Conservation (phyloP, 352 stramenopile species). For the Globisporangium perplexum region DNA sequence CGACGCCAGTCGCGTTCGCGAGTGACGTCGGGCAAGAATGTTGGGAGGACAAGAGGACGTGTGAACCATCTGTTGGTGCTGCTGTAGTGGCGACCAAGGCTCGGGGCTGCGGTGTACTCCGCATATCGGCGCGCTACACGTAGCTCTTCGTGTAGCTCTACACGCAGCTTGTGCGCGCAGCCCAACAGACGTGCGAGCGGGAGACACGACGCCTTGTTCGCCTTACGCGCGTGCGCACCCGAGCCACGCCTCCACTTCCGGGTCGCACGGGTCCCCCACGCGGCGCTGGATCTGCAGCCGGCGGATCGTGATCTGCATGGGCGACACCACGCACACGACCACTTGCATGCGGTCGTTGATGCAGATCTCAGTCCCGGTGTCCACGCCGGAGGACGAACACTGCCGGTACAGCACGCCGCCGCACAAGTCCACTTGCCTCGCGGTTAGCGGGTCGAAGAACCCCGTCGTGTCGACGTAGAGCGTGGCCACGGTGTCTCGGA, state of each 20-base stretch:
- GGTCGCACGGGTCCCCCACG: conserved; percentile 1
- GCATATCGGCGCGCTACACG: too few relatives aligned
- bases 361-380: conserved; percentile 1
- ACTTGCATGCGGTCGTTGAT: conserved; percentile 3
- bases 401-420: conserved; percentile 2
- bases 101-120: too few relatives aligned
- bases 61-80: too few relatives aligned
- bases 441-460: neutral
- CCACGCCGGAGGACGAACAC: neutral
- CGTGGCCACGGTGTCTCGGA: neutral
- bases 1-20: neutral
- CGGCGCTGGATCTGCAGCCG: conserved; percentile 5
- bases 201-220: too few relatives aligned
- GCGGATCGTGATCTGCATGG: neutral
- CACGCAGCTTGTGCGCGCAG: too few relatives aligned
- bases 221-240: neutral
- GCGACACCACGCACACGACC: neutral
- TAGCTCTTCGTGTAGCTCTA: too few relatives aligned
- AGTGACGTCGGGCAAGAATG: neutral
- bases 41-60: neutral
- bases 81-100: too few relatives aligned
- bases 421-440: neutral
- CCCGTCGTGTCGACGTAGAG: neutral
- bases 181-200: too few relatives aligned
- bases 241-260: conserved; percentile 8